A percentile compares a stretch with the other conserved stretches of the same genome.
These are phyloP conservation scores for Beauveria medogensis DNA, from an alignment of 2,329 filamentous ascomycete species.

Conservation along the genomic window DNA sequence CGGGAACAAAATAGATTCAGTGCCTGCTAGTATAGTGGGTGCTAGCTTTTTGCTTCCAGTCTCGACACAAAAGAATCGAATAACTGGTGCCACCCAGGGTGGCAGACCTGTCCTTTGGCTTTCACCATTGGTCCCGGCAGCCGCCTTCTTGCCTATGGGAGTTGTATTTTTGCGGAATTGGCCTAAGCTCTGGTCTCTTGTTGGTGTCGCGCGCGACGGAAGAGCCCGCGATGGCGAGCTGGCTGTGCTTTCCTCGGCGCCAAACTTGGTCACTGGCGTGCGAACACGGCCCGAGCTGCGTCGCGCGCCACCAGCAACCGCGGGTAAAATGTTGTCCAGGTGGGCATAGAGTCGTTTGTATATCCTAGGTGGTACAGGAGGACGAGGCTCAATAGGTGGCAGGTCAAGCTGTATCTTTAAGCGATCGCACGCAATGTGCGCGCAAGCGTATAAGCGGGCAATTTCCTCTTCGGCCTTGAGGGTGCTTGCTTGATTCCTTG, in stretches of 20 bases:
- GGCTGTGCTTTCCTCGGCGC: constrained; percentile 14
- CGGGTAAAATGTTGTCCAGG: constrained; percentile 63
- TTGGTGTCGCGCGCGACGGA: constrained; percentile 36
- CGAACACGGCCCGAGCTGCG: constrained; percentile 21
- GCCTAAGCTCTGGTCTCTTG: constrained; percentile 36
- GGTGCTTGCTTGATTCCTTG: constrained; percentile 64
- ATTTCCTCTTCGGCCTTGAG: constrained; percentile 83
- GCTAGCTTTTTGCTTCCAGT: constrained; percentile 54
- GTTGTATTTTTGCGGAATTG: constrained; percentile 32
- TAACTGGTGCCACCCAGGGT: constrained; percentile 61
- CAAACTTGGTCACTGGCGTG: constrained; percentile 27
- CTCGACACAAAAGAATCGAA: constrained; percentile 54
- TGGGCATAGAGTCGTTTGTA: constrained; percentile 81
- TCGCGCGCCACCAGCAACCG: constrained; percentile 26
- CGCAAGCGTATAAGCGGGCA: constrained; percentile 75
- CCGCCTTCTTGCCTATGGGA: constrained; percentile 20
- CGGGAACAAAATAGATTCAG: constrained; percentile 47
- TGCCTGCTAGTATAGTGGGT: constrained; percentile 66
- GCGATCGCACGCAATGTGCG: constrained; percentile 82
- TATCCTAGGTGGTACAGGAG: constrained; percentile 68
- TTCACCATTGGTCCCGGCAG: constrained; percentile 25
- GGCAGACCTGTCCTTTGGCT: constrained; percentile 36
- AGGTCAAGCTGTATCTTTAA: constrained; percentile 70
- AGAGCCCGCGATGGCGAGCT: constrained; percentile 24
- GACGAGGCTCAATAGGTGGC: constrained; percentile 64